A percentile compares a stretch with the other conserved stretches of the same genome.
Evolutionary conservation across 352 stramenopile genomes (phyloP).

Genomic region (Phytophthora pinifolia): DNA sequence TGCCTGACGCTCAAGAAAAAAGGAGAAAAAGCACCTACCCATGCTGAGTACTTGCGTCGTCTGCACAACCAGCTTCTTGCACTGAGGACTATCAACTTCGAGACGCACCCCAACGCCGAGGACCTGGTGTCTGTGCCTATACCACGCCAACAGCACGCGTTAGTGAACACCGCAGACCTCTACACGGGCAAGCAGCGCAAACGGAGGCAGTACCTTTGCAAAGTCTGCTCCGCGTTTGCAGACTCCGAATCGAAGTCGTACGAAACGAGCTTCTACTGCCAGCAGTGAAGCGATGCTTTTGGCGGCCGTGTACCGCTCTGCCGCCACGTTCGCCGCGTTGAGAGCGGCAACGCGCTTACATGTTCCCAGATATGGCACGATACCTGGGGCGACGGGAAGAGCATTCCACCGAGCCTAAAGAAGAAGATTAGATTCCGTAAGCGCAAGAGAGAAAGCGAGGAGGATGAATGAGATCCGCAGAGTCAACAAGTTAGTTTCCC

Average conservation of each 20-base stretch:
- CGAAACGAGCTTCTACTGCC: not conserved
- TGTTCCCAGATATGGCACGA: slow-evolving; percentile 15
- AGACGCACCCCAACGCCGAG: slow-evolving; percentile 12
- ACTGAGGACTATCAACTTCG: slow-evolving; percentile 2
- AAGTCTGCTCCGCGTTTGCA: slow-evolving; percentile 20
- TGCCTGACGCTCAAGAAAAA: not conserved
- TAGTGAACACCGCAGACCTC: slow-evolving; percentile 4
- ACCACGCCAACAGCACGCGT: slow-evolving; percentile 1
- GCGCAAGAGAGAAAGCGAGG: not conserved
- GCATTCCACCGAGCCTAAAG: not conserved
- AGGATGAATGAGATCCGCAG: too few species aligned
- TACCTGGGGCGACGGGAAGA: slow-evolving; percentile 9
- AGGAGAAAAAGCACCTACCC: not conserved
- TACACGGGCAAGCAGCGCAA: slow-evolving; percentile 14
- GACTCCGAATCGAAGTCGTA: slow-evolving; percentile 6
- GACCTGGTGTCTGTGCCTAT: slow-evolving; percentile 15
- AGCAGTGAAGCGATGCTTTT: not conserved
- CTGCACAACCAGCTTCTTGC: slow-evolving; percentile 15
- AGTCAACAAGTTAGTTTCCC: too few species aligned
- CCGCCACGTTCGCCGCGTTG: not conserved
- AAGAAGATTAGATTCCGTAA: slow-evolving; percentile 12
- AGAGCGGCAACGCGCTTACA: slow-evolving; percentile 3
- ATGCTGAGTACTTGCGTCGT: slow-evolving; percentile 17
- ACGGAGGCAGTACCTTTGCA: slow-evolving; percentile 18
- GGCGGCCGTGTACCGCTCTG: not conserved